Conservation (phyloP, 2,329 filamentous ascomycete species). For the Diplodia intermedia region DNA sequence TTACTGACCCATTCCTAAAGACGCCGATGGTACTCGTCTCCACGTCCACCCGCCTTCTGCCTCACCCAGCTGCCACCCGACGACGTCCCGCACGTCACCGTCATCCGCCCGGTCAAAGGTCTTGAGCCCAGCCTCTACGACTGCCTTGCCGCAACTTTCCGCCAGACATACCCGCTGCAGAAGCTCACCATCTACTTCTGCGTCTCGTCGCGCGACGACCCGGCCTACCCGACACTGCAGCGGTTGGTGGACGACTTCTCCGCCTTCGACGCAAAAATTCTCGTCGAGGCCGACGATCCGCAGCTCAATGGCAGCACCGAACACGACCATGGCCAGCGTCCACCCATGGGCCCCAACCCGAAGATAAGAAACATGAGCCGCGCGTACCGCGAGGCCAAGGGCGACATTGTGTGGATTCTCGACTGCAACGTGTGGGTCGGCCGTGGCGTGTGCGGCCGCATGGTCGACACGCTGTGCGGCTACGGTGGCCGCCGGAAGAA, state of each 20-base stretch:
- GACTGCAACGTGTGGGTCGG: constrained; percentile 97
- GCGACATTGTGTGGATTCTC: constrained; percentile 90
- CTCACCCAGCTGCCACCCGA: constrained; percentile 44
- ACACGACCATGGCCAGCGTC: constrained; percentile 54
- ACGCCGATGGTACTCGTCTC: constrained; percentile 61
- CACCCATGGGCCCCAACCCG: constrained; percentile 85
- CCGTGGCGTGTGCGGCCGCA: constrained; percentile 77
- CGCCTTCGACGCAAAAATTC: constrained; percentile 71
- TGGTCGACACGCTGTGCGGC: constrained; percentile 88
- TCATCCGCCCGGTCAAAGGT: constrained; percentile 93
- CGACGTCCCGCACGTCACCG: constrained; percentile 79
- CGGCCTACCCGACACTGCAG: constrained; percentile 76
- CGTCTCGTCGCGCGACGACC: constrained; percentile 74
- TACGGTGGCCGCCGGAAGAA: constrained; percentile 61
- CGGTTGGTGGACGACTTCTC: constrained; percentile 77
- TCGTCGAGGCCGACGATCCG: constrained; percentile 84
- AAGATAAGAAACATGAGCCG: constrained; percentile 97
- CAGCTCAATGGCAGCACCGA: constrained; percentile 61
- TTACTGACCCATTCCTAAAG: constrained; percentile 45
- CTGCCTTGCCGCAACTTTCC: constrained; percentile 85
- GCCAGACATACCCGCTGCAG: constrained; percentile 77
- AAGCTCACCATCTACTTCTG: constrained; percentile 85
- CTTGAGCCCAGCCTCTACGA: constrained; percentile 90
- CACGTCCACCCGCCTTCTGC: constrained; percentile 53
- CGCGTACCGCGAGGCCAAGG: constrained; percentile 85